Conservation (phyloP, 176 grass and related monocot genomes). For the Lolium perenne region DNA sequence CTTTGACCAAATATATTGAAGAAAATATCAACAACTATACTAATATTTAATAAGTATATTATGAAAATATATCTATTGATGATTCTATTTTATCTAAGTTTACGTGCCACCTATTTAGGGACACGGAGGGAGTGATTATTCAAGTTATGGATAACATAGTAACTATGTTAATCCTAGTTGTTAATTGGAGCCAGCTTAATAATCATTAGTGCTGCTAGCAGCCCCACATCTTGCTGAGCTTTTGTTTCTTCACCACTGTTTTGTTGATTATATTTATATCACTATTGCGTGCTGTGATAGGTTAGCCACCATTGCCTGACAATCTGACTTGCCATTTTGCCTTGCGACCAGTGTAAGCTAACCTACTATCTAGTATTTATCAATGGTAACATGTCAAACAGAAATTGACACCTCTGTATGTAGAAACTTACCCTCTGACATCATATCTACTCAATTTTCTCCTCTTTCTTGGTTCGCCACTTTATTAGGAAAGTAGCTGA, state of each 20-base stretch:
- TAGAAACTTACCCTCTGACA: background rate
- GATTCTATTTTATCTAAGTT: no score
- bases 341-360: background rate
- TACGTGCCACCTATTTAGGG: no score
- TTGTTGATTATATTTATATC: background rate
- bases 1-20: no score
- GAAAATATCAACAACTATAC: no score
- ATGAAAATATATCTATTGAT: no score
- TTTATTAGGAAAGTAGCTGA: constrained; percentile 1
- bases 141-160: constrained; percentile 28
- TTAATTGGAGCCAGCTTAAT: constrained; percentile 17
- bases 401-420: background rate
- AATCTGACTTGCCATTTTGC: background rate
- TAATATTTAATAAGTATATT: no score
- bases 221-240: constrained; percentile 6
- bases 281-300: background rate
- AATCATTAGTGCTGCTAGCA: constrained; percentile 17
- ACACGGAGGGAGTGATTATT: constrained; percentile 10
- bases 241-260: constrained; percentile 19
- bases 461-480: background rate
- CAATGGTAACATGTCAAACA: background rate
- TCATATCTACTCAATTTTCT: background rate
- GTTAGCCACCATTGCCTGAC: constrained; percentile 8
- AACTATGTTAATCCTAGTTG: background rate
- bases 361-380: background rate